A percentile compares a stretch with the other conserved stretches of the same genome.
Conservation (phyloP, 2,329 filamentous ascomycete genomes). For the Paracoccidioides brasiliensis region DNA sequence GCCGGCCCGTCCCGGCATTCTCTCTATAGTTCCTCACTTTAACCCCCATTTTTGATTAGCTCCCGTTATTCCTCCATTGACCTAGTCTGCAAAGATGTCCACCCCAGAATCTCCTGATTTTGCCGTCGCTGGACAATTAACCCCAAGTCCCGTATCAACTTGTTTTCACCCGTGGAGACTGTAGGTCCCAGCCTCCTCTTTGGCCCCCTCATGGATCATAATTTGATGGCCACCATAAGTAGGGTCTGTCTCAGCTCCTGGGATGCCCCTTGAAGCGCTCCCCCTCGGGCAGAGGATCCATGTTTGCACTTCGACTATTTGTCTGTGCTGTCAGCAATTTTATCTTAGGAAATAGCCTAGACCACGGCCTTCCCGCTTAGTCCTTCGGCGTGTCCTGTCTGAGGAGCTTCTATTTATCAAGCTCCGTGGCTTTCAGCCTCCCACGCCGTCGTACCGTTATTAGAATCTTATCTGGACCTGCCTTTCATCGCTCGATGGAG, state of each 20-base stretch:
- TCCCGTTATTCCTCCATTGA: neutral
- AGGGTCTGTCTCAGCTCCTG: too few species aligned
- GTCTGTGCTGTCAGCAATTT: neutral
- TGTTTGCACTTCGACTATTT: too few species aligned
- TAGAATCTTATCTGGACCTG: neutral
- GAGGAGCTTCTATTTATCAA: neutral
- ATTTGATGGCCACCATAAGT: neutral
- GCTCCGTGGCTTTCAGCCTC: neutral
- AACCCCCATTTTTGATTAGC: neutral
- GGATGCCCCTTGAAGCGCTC: too few species aligned
- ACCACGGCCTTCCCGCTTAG: neutral
- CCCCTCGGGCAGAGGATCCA: too few species aligned
- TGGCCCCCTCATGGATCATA: neutral
- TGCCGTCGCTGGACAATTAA: neutral
- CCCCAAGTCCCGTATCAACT: too few species aligned
- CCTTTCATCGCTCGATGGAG: neutral
- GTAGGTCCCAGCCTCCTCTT: too few species aligned
- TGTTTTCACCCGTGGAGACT: neutral
- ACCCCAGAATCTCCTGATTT: neutral
- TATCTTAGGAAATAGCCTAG: neutral
- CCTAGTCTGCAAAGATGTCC: neutral
- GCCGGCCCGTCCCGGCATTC: neutral
- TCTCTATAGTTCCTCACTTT: neutral
- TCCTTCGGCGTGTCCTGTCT: neutral
- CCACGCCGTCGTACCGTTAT: conserved; percentile 1